These are phyloP conservation scores for Coleophoma crateriformis DNA, from an alignment of 2,329 filamentous ascomycete genomes.

Conservation along the genomic window DNA sequence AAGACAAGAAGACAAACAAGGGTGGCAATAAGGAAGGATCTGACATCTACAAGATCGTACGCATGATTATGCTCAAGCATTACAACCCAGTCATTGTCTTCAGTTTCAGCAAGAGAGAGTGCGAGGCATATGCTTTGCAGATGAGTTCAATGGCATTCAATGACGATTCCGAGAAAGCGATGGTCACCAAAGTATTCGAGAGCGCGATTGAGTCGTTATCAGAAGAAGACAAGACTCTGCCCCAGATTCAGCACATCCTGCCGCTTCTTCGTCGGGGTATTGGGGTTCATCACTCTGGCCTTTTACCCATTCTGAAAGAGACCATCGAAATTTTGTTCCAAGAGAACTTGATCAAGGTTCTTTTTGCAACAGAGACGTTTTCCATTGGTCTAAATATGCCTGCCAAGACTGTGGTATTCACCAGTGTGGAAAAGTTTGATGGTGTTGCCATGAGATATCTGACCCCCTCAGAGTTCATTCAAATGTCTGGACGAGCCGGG, in stretches of 20 bases:
- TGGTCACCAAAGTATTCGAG: constrained; percentile 91
- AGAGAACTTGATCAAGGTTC: constrained; percentile 93
- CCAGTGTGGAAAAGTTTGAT: constrained; percentile 92
- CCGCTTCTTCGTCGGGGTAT: constrained; percentile 88
- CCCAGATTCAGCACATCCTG: constrained; percentile 86
- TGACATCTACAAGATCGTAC: constrained; percentile 96
- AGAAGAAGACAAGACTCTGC: constrained; percentile 81
- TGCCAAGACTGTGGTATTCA: constrained; percentile 98
- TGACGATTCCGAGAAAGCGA: constrained; percentile 87
- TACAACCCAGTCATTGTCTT: constrained; percentile 99
- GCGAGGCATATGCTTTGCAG: constrained; percentile 81
- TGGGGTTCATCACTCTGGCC: constrained; percentile 92
- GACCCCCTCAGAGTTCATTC: constrained; percentile 93
- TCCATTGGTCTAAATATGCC: constrained; percentile 99
- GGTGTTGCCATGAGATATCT: constrained; percentile 75
- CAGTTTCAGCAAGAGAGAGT: constrained; percentile 98
- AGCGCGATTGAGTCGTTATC: constrained; percentile 91
- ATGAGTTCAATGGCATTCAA: constrained; percentile 91
- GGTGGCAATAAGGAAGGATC: constrained; percentile 68
- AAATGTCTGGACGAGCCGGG: constrained; percentile 97
- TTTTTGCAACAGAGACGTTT: constrained; percentile 98
- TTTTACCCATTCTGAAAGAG: constrained; percentile 94
- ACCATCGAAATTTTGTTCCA: constrained; percentile 99
- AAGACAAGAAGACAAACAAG: constrained; percentile 88
- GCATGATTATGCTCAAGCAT: constrained; percentile 97